phyloP scores from a whole-genome alignment of 495 filamentous ascomycete species.

The Hypoxylon cercidicola region DNA sequence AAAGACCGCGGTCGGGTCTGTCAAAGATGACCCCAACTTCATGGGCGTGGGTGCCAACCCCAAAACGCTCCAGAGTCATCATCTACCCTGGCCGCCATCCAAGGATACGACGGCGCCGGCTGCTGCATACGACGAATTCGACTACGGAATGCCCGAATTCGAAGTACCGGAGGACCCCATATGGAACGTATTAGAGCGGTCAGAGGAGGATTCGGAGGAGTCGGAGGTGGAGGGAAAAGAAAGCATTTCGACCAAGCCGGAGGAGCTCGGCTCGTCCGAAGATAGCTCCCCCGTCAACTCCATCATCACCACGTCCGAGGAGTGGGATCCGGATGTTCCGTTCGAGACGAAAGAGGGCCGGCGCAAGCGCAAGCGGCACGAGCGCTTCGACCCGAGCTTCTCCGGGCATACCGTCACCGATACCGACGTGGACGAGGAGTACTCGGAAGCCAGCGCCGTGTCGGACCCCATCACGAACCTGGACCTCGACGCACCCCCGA shows the following conservation, averaged over 20 bases:
- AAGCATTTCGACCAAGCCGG: too few relatives aligned
- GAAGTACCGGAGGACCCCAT: too few relatives aligned
- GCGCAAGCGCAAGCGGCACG: conserved; percentile 32
- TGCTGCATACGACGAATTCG: background rate
- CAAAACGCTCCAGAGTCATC: background rate
- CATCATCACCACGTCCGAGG: too few relatives aligned
- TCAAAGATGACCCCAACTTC: conserved; percentile 24
- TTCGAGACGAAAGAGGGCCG: background rate
- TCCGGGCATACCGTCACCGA: too few relatives aligned
- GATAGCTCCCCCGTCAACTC: too few relatives aligned
- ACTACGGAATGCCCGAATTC: background rate
- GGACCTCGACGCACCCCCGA: background rate
- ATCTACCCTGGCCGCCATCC: conserved; percentile 30
- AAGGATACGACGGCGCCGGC: conserved; percentile 6
- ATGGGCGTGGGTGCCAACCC: background rate
- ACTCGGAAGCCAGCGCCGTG: conserved; percentile 39
- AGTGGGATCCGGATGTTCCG: too few relatives aligned
- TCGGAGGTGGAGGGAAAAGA: too few relatives aligned
- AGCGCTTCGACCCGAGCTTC: too few relatives aligned
- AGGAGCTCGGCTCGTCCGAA: too few relatives aligned
- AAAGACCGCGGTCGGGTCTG: background rate
- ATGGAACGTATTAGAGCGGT: too few relatives aligned
- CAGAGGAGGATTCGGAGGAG: too few relatives aligned
- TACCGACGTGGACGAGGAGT: conserved; percentile 33
- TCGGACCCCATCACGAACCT: conserved; percentile 31